Evolutionary conservation across 208 protist genomes (phyloP), one percentile per base, ranked within the genome.

Genomic region (Wallacemonas sp.): DNA sequence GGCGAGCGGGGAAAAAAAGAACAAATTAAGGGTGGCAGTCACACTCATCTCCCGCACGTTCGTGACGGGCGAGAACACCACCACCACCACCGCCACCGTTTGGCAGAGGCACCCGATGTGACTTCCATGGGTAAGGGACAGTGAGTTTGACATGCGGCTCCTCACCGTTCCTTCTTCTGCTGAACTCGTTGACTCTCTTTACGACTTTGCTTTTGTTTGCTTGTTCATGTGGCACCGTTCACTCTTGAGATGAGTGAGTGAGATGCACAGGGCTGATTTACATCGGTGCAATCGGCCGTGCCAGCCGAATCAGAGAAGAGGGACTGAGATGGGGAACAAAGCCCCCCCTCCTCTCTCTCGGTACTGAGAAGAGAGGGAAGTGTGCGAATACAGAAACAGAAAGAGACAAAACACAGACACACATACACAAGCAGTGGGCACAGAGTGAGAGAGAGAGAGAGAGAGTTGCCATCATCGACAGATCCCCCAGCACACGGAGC

Each of bases 171-270:
- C n/a, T n/a, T n/a, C n/a, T n/a, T n/a, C n/a, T n/a, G n/a, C n/a
- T n/a, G n/a, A n/a, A n/a, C n/a, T n/a, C n/a, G n/a, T n/a, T n/a
- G n/a, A n/a, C n/a, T n/a, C n/a, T n/a, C n/a, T n/a, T n/a, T n/a
- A n/a, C n/a, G n/a, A n/a, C n/a, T n/a, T n/a, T n/a, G n/a, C n/a
- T 34, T 70, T 19, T 55, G 22, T 64, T 13, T 64, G 29, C 1
- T 48, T 34, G 58, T 33, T 63, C 2, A 34, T 5, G 17, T 13
- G 22, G n/a, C 26, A 15, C 17, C 45, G 29, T 48, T 59, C 34
- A 10, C 60, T 36, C 50, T 44, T 50, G 19, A n/a, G 4, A 27
- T 65, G 44, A 19, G 27, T 24, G 13, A 52, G 34, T 17, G 36
- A n/a, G 30, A 27, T 33, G 44, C 45, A 21, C 26, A 19, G 24